Evolutionary conservation across 805 yeast species (phyloP).

Genomic region (Myxozyma sirexii): DNA sequence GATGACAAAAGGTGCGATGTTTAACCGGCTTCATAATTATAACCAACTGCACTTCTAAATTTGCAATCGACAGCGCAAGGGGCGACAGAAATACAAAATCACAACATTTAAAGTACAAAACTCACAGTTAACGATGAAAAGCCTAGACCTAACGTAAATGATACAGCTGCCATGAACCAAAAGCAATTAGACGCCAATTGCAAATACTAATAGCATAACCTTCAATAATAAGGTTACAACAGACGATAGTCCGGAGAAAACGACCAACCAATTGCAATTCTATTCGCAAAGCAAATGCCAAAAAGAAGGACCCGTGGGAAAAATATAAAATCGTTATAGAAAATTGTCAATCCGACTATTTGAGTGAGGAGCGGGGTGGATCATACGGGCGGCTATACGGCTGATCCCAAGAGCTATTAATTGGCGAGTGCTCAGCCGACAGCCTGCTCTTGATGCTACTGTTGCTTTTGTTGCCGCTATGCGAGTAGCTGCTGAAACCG

Average conservation of each 20-base stretch:
- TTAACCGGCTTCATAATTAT: no score
- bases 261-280: not conserved
- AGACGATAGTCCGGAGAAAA: not conserved
- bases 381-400: conserved; percentile 16
- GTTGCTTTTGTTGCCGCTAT: conserved; percentile 19
- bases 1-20: no score
- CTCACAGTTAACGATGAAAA: not conserved
- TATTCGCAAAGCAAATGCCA: not conserved
- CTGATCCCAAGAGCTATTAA: conserved; percentile 11
- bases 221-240: not conserved
- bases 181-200: conserved; percentile 3
- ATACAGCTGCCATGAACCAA: not conserved
- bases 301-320: not conserved
- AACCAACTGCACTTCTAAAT: no score
- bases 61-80: no score
- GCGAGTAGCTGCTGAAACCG: conserved; percentile 17
- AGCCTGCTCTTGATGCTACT: conserved; percentile 24
- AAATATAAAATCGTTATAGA: not conserved
- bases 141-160: not conserved
- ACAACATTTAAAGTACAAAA: not conserved
- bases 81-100: not conserved
- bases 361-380: conserved; percentile 10
- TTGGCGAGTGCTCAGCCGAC: conserved; percentile 18
- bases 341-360: no score
- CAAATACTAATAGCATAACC: conserved; percentile 2